Evolutionary conservation across 257 asterid species (phyloP).

Genomic region (Fraxinus americana): DNA sequence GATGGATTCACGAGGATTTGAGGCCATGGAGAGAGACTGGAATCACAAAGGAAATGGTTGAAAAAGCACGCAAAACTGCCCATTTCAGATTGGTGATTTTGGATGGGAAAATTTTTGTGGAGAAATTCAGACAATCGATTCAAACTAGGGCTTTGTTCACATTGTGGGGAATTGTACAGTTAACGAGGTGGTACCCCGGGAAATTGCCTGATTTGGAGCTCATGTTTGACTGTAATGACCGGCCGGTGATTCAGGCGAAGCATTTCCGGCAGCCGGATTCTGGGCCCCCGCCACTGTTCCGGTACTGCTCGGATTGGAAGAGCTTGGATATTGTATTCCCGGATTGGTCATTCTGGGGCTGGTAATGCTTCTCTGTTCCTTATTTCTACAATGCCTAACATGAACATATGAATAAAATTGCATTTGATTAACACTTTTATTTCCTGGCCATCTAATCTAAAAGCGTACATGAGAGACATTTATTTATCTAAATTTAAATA

Average conservation of each 20-base stretch:
- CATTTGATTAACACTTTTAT: too few species aligned
- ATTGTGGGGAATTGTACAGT: conserved; percentile 68
- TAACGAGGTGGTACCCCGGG: conserved; percentile 61
- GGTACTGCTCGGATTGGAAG: conserved; percentile 72
- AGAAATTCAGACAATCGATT: conserved; percentile 50
- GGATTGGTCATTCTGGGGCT: conserved; percentile 96
- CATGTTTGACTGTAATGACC: conserved; percentile 62
- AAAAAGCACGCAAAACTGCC: conserved; percentile 48
- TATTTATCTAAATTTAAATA: too few species aligned
- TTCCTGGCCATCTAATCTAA: too few species aligned
- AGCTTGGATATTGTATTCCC: conserved; percentile 92
- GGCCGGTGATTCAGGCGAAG: conserved; percentile 45
- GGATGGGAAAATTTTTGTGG: conserved; percentile 63
- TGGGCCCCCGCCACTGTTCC: conserved; percentile 56
- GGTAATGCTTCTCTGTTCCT: conserved; percentile 41
- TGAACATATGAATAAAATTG: too few species aligned
- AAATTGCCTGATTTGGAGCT: conserved; percentile 68
- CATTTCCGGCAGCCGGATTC: conserved; percentile 41
- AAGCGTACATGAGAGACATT: too few species aligned
- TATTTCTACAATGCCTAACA: too few species aligned
- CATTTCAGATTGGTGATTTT: conserved; percentile 55
- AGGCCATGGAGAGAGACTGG: conserved; percentile 60
- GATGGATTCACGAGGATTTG: conserved; percentile 76
- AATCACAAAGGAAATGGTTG: conserved; percentile 48
- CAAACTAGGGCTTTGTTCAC: conserved; percentile 67